Evolutionary conservation across 176 grass and related monocot genomes (phyloP).

Genomic region (Canna indica): DNA sequence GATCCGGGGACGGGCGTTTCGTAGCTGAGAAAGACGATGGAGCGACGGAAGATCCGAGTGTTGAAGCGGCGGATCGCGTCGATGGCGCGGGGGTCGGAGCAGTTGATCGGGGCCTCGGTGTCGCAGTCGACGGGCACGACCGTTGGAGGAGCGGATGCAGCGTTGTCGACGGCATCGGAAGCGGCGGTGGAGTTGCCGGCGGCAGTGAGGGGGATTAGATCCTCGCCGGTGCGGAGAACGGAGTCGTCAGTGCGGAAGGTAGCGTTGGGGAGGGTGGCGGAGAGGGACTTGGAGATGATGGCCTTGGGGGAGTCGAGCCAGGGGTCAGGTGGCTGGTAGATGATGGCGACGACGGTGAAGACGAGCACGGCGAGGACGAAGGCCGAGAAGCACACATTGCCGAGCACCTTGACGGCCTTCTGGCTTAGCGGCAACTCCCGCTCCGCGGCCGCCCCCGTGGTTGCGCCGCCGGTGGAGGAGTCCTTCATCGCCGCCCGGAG

Average conservation of each 20-base stretch:
- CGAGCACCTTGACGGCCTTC: constrained; percentile 56
- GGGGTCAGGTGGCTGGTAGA: constrained; percentile 92
- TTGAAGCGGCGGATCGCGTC: constrained; percentile 72
- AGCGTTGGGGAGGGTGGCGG: constrained; percentile 55
- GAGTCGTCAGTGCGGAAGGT: constrained; percentile 66
- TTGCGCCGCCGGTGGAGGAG: neutral
- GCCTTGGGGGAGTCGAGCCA: constrained; percentile 88
- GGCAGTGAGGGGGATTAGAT: constrained; percentile 34
- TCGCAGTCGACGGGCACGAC: neutral
- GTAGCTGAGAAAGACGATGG: constrained; percentile 83
- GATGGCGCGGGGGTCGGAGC: constrained; percentile 65
- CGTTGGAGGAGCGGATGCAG: neutral
- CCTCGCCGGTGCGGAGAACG: constrained; percentile 84
- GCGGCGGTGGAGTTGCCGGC: neutral
- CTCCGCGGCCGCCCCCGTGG: neutral
- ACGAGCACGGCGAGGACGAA: constrained; percentile 84
- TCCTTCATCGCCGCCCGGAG: neutral
- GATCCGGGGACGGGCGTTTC: constrained; percentile 45
- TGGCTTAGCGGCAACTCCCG: constrained; percentile 61
- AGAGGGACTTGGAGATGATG: constrained; percentile 57
- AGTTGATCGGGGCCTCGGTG: constrained; percentile 32
- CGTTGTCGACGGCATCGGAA: no score
- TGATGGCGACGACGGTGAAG: constrained; percentile 83
- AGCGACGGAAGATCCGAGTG: constrained; percentile 41
- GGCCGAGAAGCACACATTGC: constrained; percentile 75